These are phyloP conservation scores for Eleusine coracana DNA, from an alignment of 176 grass and related monocot genomes.

Conservation along the genomic window DNA sequence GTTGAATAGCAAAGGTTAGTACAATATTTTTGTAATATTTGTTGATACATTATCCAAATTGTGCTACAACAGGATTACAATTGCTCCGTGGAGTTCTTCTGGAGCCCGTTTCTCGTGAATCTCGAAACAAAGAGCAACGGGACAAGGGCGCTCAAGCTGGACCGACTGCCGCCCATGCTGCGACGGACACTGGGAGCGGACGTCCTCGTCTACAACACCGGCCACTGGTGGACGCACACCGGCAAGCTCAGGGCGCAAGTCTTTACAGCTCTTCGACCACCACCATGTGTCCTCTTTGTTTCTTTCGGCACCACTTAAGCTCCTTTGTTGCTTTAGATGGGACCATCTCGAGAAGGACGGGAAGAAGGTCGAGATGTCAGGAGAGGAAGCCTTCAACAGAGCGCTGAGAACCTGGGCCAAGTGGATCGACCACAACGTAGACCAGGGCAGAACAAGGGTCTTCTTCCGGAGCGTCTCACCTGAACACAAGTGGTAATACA, in stretches of 20 bases:
- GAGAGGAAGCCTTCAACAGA: slow-evolving; percentile 39
- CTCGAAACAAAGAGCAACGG: slow-evolving; percentile 41
- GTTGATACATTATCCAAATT: not conserved
- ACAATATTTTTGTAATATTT: no score
- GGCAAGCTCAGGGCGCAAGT: slow-evolving; percentile 62
- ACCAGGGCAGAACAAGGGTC: slow-evolving; percentile 38
- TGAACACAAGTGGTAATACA: slow-evolving; percentile 54
- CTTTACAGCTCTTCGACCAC: not conserved
- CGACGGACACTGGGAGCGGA: slow-evolving; percentile 34
- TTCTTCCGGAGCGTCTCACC: slow-evolving; percentile 73
- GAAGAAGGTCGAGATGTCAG: slow-evolving; percentile 36
- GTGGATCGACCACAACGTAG: slow-evolving; percentile 50
- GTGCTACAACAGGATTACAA: slow-evolving; percentile 33
- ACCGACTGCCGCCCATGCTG: slow-evolving; percentile 39
- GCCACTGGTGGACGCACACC: slow-evolving; percentile 74
- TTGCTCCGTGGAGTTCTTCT: slow-evolving; percentile 61
- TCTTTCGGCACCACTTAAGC: not conserved
- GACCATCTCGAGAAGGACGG: slow-evolving; percentile 50
- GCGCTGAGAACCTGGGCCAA: slow-evolving; percentile 52
- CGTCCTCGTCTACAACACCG: slow-evolving; percentile 66
- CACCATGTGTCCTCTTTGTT: not conserved
- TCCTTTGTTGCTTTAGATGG: slow-evolving; percentile 25
- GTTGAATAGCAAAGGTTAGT: no score
- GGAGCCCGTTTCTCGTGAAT: slow-evolving; percentile 67
- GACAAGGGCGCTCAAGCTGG: slow-evolving; percentile 50